phyloP scores from a whole-genome alignment of 345 rosid species.

The Citrus sinensis region DNA sequence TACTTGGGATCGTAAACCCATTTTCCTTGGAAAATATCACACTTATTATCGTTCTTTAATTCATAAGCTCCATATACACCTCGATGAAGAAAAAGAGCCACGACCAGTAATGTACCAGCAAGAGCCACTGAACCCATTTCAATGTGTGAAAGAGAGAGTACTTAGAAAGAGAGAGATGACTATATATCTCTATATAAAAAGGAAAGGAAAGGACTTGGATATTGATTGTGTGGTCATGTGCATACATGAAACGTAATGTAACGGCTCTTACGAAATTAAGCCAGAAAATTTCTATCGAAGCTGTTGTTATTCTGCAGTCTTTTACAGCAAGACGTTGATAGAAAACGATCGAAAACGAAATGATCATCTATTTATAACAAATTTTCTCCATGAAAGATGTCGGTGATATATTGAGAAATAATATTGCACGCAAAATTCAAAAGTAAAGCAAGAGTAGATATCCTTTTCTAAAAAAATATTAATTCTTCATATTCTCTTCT shows the following conservation, averaged over 20 bases:
- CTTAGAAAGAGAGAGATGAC: too few relatives aligned
- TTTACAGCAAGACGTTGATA: not conserved
- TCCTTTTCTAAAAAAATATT: too few relatives aligned
- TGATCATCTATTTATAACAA: not conserved
- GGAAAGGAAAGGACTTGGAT: not conserved
- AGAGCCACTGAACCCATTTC: not conserved
- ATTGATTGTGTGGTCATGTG: conserved; percentile 3
- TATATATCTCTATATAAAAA: too few relatives aligned
- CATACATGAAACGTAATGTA: not conserved
- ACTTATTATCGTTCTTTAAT: not conserved
- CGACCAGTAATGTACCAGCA: not conserved
- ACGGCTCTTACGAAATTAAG: not conserved
- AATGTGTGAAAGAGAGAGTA: not conserved
- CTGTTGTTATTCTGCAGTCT: not conserved
- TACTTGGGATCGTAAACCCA: conserved; percentile 42
- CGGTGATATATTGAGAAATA: too few relatives aligned
- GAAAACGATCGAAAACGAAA: not conserved
- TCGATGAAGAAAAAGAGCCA: not conserved
- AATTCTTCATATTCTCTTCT: not conserved
- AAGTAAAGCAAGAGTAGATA: too few relatives aligned
- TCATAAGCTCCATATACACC: not conserved
- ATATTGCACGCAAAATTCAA: too few relatives aligned
- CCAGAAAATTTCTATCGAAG: not conserved
- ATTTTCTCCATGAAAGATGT: not conserved
- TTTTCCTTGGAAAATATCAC: conserved; percentile 34